Evolutionary conservation across 345 rosid genomes (phyloP).

Genomic region (Psidium friedrichsthalianum): DNA sequence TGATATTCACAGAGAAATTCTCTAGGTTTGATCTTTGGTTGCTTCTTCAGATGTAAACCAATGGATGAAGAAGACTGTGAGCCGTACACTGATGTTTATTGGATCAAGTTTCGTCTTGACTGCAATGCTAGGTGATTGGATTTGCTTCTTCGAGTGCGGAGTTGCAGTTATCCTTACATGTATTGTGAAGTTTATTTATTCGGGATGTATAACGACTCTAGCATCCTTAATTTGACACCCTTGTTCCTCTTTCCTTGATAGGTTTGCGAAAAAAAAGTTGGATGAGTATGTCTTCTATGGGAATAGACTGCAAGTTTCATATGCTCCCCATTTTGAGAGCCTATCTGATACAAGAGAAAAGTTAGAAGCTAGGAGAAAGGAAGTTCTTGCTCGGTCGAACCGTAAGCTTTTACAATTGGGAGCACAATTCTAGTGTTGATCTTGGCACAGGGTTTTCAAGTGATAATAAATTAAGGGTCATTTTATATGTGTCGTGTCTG

Average conservation of each 20-base stretch:
- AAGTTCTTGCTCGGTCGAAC: conserved; percentile 53
- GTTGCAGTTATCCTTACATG: not conserved
- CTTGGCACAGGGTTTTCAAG: not conserved
- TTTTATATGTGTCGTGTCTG: not conserved
- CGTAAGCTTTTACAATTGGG: conserved; percentile 20
- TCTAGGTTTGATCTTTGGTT: not conserved
- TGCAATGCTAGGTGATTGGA: conserved; percentile 59
- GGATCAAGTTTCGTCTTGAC: conserved; percentile 60
- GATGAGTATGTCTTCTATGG: conserved; percentile 76
- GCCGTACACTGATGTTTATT: conserved; percentile 69
- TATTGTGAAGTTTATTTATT: not conserved
- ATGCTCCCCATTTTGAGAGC: conserved; percentile 77
- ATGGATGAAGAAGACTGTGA: conserved; percentile 92
- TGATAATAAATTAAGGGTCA: not conserved
- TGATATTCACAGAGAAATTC: not conserved
- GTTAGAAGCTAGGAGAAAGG: conserved; percentile 72
- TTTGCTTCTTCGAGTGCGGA: not conserved
- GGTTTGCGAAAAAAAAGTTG: conserved; percentile 88
- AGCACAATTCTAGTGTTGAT: not conserved
- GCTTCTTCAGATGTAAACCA: conserved; percentile 50
- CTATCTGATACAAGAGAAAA: conserved; percentile 61
- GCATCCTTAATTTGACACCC: not conserved
- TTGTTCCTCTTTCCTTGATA: not conserved
- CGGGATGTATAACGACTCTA: not conserved
- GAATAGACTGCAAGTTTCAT: conserved; percentile 54